Conservation (phyloP, 169 alveolate genomes). For the Theileria equi region DNA sequence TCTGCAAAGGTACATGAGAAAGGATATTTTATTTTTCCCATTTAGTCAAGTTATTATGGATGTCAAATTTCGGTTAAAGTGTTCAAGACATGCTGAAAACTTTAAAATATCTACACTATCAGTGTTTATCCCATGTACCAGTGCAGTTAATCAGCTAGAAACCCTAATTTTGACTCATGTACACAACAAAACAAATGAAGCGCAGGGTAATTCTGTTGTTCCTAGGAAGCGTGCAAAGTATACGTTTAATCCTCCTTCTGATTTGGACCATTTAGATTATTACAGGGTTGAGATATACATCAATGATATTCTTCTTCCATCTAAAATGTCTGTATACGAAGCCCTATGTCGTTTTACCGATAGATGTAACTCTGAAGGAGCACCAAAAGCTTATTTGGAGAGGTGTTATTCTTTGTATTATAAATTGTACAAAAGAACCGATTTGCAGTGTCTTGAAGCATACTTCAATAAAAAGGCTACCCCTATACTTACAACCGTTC, state of each 20-base stretch:
- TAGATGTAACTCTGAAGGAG: too few relatives aligned
- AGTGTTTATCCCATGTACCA: slow-evolving; percentile 1
- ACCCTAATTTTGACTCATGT: slow-evolving; percentile 1
- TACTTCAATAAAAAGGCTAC: not conserved
- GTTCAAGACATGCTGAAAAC: slow-evolving; percentile 3
- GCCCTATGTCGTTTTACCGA: not conserved
- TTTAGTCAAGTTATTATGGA: not conserved
- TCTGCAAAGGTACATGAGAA: not conserved
- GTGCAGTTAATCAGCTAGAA: slow-evolving; percentile 21
- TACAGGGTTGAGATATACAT: not conserved
- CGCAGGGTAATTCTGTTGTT: not conserved
- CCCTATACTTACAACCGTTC: not conserved
- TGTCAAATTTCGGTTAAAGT: slow-evolving; percentile 1
- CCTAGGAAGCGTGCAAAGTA: slow-evolving; percentile 18
- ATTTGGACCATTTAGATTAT: too few relatives aligned
- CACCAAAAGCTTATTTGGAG: too few relatives aligned
- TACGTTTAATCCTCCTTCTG: not conserved
- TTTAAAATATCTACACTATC: not conserved
- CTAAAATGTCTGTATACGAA: not conserved
- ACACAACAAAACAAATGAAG: not conserved
- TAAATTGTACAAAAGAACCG: too few relatives aligned
- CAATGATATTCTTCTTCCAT: not conserved
- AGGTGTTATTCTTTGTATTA: not conserved
- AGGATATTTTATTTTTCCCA: slow-evolving; percentile 18
- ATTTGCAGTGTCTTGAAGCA: too few relatives aligned